Conservation (phyloP, 768 basidiomycete genomes). For the Cyclocybe cylindracea region DNA sequence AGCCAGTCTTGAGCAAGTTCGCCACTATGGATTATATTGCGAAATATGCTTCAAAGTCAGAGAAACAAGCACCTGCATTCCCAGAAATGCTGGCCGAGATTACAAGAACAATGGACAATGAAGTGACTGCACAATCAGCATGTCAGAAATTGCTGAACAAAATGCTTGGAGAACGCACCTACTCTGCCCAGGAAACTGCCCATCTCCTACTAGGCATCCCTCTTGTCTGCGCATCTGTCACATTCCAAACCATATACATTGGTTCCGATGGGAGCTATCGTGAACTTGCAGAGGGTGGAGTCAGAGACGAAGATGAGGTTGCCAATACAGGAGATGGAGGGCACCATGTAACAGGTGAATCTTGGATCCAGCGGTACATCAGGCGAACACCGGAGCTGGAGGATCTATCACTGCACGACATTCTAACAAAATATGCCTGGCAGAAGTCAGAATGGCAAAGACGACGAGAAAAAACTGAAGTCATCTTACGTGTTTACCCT, state of each 20-base stretch:
- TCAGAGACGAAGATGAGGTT: too few species aligned
- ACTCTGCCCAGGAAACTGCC: slow-evolving; percentile 21
- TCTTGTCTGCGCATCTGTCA: slow-evolving; percentile 14
- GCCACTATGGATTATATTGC: slow-evolving; percentile 3
- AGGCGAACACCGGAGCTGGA: not conserved
- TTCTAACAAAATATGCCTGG: slow-evolving; percentile 1
- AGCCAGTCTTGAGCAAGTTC: slow-evolving; percentile 10
- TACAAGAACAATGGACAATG: too few species aligned
- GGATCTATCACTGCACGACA: slow-evolving; percentile 1
- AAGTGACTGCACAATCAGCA: slow-evolving; percentile 16
- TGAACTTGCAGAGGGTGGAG: not conserved
- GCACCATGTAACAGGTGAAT: not conserved
- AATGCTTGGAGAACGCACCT: slow-evolving; percentile 20
- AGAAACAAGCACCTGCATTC: slow-evolving; percentile 17
- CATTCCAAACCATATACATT: slow-evolving; percentile 15
- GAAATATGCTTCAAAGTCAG: slow-evolving; percentile 11
- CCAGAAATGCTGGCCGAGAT: slow-evolving; percentile 11
- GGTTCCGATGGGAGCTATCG: slow-evolving; percentile 3
- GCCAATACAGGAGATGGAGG: not conserved
- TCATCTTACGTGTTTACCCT: slow-evolving; percentile 10
- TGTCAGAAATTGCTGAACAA: slow-evolving; percentile 24
- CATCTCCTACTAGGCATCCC: slow-evolving; percentile 22
- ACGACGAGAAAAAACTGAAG: not conserved
- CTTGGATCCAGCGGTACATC: slow-evolving; percentile 4
- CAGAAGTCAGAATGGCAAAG: slow-evolving; percentile 1